These are phyloP conservation scores for Trichomonascaceae sp. DNA, from an alignment of 1,139 yeast genomes.

Conservation along the genomic window DNA sequence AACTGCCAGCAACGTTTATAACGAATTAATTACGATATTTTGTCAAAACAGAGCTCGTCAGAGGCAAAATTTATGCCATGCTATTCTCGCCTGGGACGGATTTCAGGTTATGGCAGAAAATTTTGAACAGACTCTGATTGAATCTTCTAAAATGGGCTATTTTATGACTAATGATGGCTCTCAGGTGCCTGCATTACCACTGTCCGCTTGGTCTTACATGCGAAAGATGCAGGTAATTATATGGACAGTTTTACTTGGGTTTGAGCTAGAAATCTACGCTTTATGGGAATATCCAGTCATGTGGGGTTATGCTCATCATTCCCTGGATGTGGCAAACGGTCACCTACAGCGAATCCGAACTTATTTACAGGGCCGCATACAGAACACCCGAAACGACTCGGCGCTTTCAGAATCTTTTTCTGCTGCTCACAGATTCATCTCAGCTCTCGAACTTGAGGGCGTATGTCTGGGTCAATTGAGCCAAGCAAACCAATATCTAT, in stretches of 20 bases:
- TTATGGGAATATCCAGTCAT: slow-evolving; percentile 63
- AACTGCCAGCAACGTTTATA: slow-evolving; percentile 22
- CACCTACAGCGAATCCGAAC: slow-evolving; percentile 47
- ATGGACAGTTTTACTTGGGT: slow-evolving; percentile 65
- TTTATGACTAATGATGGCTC: slow-evolving; percentile 12
- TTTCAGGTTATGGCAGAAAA: slow-evolving; percentile 85
- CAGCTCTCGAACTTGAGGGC: slow-evolving; percentile 35
- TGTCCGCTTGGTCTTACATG: slow-evolving; percentile 63
- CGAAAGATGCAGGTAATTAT: slow-evolving; percentile 65
- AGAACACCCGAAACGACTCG: slow-evolving; percentile 8
- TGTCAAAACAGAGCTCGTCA: slow-evolving; percentile 80
- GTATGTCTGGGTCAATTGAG: slow-evolving; percentile 36
- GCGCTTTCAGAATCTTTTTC: slow-evolving; percentile 8
- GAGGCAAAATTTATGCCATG: slow-evolving; percentile 61
- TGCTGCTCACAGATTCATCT: slow-evolving; percentile 22
- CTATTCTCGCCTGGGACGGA: slow-evolving; percentile 64
- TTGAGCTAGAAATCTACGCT: slow-evolving; percentile 70
- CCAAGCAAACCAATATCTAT: slow-evolving; percentile 37
- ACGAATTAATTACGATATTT: slow-evolving; percentile 48
- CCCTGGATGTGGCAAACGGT: slow-evolving; percentile 44
- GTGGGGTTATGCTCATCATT: slow-evolving; percentile 60
- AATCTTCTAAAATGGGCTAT: slow-evolving; percentile 7
- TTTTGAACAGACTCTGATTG: slow-evolving; percentile 63
- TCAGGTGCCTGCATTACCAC: slow-evolving; percentile 41
- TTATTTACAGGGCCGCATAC: slow-evolving; percentile 37